Conservation (phyloP, 2,329 filamentous ascomycete species). For the Aspergillus pseudonomiae region DNA sequence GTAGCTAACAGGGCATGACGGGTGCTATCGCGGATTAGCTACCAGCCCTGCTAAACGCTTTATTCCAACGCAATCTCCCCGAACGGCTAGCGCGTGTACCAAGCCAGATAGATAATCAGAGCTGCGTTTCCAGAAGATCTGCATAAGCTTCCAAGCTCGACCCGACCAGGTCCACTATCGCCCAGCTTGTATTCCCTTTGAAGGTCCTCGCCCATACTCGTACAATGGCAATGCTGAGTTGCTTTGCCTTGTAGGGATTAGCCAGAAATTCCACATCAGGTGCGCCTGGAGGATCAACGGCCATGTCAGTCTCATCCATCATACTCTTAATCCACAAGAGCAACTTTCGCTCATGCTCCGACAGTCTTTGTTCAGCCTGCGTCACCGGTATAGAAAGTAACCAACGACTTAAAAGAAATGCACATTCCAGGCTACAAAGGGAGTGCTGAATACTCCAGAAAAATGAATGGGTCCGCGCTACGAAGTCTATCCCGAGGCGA, state of each 20-base stretch:
- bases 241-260: slow-evolving; percentile 46
- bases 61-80: neutral
- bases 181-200: slow-evolving; percentile 53
- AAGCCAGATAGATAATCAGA: slow-evolving; percentile 8
- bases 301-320: slow-evolving; percentile 54
- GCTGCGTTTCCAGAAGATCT: slow-evolving; percentile 44
- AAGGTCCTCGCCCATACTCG: slow-evolving; percentile 52
- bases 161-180: slow-evolving; percentile 51
- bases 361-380: slow-evolving; percentile 46
- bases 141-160: slow-evolving; percentile 51
- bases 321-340: slow-evolving; percentile 53
- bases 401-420: slow-evolving; percentile 53
- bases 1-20: neutral
- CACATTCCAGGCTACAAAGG: slow-evolving; percentile 57
- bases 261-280: slow-evolving; percentile 48
- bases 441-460: slow-evolving; percentile 61
- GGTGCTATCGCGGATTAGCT: neutral
- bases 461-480: slow-evolving; percentile 56
- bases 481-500: slow-evolving; percentile 56
- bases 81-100: neutral
- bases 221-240: slow-evolving; percentile 52
- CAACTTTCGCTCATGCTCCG: slow-evolving; percentile 51
- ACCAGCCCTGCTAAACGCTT: neutral
- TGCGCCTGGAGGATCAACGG: slow-evolving; percentile 40
- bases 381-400: slow-evolving; percentile 48